Conservation (phyloP, 805 yeast species). For the Vanderwaltozyma polyspora region DNA sequence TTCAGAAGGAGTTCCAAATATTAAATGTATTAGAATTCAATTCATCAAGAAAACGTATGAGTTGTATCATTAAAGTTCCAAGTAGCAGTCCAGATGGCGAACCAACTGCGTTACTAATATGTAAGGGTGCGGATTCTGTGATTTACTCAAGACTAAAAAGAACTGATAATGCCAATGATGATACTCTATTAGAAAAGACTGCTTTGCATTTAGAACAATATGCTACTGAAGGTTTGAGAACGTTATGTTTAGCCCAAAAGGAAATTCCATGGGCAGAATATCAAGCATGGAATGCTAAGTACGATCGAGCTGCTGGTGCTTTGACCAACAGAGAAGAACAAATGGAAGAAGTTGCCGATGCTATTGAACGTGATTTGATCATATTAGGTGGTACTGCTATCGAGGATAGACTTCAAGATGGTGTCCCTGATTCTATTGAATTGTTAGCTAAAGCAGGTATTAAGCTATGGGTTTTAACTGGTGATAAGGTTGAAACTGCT, state of each 20-base stretch:
- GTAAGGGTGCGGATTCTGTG: slow-evolving; percentile 82
- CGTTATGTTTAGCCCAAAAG: slow-evolving; percentile 67
- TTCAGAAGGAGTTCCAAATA: slow-evolving; percentile 57
- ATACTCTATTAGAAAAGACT: slow-evolving; percentile 43
- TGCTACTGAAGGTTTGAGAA: slow-evolving; percentile 78
- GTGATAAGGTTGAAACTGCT: slow-evolving; percentile 84
- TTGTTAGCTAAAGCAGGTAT: slow-evolving; percentile 66
- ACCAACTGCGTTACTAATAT: slow-evolving; percentile 53
- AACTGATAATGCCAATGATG: slow-evolving; percentile 29
- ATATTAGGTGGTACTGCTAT: slow-evolving; percentile 80
- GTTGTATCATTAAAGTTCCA: slow-evolving; percentile 66
- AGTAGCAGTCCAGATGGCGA: slow-evolving; percentile 32
- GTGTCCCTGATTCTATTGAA: slow-evolving; percentile 75
- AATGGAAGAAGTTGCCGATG: slow-evolving; percentile 64
- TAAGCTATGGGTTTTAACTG: slow-evolving; percentile 78
- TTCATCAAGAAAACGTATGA: slow-evolving; percentile 81
- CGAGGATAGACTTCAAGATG: slow-evolving; percentile 77
- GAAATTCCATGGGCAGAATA: slow-evolving; percentile 55
- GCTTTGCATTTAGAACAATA: slow-evolving; percentile 66
- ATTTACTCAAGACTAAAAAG: slow-evolving; percentile 55
- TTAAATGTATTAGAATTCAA: slow-evolving; percentile 67
- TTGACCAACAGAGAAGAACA: slow-evolving; percentile 53
- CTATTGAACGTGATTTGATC: slow-evolving; percentile 54
- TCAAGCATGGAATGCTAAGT: slow-evolving; percentile 49
- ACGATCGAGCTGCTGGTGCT: slow-evolving; percentile 56